Percentiles rank a stretch among this genome's conserved stretches.
Conservation (phyloP, 2,329 filamentous ascomycete species). For the Exophiala alcalophila region DNA sequence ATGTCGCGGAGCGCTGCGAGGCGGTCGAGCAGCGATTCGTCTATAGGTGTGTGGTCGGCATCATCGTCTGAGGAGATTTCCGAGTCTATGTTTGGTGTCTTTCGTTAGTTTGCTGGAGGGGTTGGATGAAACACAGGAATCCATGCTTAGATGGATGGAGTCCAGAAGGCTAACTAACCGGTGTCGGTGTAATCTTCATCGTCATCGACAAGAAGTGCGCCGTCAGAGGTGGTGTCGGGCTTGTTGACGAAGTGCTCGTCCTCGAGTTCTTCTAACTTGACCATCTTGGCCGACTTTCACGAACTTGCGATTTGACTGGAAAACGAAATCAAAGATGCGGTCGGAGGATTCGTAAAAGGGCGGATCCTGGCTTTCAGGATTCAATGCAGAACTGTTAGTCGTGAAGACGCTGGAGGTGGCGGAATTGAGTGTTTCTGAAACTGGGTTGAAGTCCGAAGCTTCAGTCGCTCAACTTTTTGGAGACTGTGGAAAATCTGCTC, state of each 20-base stretch:
- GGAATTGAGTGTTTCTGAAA: too few species aligned
- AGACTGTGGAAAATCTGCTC: too few species aligned
- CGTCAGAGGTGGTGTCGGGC: conserved; percentile 59
- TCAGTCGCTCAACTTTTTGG: too few species aligned
- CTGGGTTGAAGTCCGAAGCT: too few species aligned
- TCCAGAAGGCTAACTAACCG: conserved; percentile 55
- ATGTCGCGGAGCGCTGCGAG: conserved; percentile 72
- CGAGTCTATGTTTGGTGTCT: too few species aligned
- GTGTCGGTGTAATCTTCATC: conserved; percentile 91
- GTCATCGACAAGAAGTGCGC: conserved; percentile 49
- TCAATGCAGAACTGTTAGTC: too few species aligned
- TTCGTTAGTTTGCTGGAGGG: too few species aligned
- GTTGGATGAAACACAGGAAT: conserved; percentile 3
- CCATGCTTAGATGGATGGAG: neutral
- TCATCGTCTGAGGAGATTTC: conserved; percentile 80
- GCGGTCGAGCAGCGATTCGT: conserved; percentile 63
- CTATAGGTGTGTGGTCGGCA: conserved; percentile 55
- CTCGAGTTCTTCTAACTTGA: conserved; percentile 93
- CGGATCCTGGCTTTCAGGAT: too few species aligned
- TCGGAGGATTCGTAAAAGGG: too few species aligned
- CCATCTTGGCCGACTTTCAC: conserved; percentile 59
- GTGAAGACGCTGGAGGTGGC: too few species aligned
- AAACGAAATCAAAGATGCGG: too few species aligned
- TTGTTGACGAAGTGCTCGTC: conserved; percentile 89
- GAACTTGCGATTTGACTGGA: neutral